A percentile compares a stretch with the other conserved stretches of the same genome.
Conservation (phyloP, 345 rosid species). For the Jatropha curcas region DNA sequence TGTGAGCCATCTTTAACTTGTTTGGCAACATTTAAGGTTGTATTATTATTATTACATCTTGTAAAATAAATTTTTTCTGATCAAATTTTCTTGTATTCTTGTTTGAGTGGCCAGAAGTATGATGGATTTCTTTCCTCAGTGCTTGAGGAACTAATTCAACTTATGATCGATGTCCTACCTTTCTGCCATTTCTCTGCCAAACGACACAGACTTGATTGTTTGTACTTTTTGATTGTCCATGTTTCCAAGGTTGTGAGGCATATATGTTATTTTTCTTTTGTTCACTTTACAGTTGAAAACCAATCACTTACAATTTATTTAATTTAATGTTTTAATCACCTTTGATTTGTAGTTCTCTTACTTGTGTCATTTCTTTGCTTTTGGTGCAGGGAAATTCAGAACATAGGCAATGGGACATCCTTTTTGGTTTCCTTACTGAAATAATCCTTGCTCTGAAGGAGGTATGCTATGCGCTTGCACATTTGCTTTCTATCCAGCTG, state of each 20-base stretch:
- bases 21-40: not conserved
- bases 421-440: slow-evolving; percentile 81
- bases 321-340: not conserved
- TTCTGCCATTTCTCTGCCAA: slow-evolving; percentile 88
- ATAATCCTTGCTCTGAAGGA: slow-evolving; percentile 89
- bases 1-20: not conserved
- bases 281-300: not conserved
- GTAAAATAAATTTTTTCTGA: not conserved
- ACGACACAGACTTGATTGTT: slow-evolving; percentile 88
- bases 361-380: slow-evolving; percentile 10
- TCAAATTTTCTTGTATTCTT: not conserved
- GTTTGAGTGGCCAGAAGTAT: slow-evolving; percentile 43
- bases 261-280: not conserved
- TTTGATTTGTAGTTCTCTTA: not conserved
- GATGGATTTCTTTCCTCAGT: slow-evolving; percentile 58
- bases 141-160: slow-evolving; percentile 62
- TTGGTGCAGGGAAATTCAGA: slow-evolving; percentile 60
- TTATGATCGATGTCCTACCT: slow-evolving; percentile 69
- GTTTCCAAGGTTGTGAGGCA: slow-evolving; percentile 45
- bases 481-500: not conserved
- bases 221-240: slow-evolving; percentile 68
- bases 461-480: slow-evolving; percentile 43
- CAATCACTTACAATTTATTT: not conserved
- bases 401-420: slow-evolving; percentile 45
- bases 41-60: slow-evolving; percentile 5